Percentiles rank a stretch among this genome's conserved stretches.
Evolutionary conservation across 2,329 filamentous ascomycete species (phyloP).

Genomic region (Dactylellina drechsleri): DNA sequence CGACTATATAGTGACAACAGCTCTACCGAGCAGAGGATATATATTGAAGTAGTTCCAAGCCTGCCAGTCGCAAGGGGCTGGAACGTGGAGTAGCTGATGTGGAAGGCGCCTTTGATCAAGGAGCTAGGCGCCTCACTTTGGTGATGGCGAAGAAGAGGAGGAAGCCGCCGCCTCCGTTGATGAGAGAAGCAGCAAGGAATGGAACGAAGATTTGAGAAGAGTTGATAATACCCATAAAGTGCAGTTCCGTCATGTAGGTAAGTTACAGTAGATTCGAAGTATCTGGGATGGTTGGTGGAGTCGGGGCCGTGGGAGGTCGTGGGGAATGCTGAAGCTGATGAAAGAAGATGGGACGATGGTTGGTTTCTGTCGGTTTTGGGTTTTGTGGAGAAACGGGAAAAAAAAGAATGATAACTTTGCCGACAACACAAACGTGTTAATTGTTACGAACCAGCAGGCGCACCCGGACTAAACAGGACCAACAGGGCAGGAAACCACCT

Average conservation of each 20-base stretch:
- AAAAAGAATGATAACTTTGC: conserved; percentile 40
- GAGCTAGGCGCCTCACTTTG: conserved; percentile 48
- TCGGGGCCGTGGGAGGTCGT: conserved; percentile 18
- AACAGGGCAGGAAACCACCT: conserved; percentile 20
- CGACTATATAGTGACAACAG: conserved; percentile 21
- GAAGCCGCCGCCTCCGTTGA: conserved; percentile 46
- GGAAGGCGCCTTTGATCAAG: conserved; percentile 37
- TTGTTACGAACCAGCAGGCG: no score
- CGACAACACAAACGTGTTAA: conserved; percentile 12
- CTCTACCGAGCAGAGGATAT: conserved; percentile 26
- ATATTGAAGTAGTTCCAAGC: conserved; percentile 13
- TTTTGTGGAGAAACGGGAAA: conserved; percentile 31
- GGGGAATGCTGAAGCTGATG: conserved; percentile 22
- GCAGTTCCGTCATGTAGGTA: conserved; percentile 48
- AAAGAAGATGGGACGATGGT: no score
- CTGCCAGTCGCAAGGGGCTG: conserved; percentile 12
- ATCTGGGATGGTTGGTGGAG: conserved; percentile 1
- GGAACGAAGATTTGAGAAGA: conserved; percentile 44
- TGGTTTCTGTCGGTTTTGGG: neutral
- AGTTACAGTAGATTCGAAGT: neutral
- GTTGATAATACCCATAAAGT: conserved; percentile 54
- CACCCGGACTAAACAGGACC: no score
- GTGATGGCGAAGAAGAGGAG: conserved; percentile 52
- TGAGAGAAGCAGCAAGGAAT: conserved; percentile 45
- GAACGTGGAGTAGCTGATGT: conserved; percentile 19